Base-by-base conservation (phyloP, 2,329 filamentous ascomycete species). In the Calycina herbarum region DNA sequence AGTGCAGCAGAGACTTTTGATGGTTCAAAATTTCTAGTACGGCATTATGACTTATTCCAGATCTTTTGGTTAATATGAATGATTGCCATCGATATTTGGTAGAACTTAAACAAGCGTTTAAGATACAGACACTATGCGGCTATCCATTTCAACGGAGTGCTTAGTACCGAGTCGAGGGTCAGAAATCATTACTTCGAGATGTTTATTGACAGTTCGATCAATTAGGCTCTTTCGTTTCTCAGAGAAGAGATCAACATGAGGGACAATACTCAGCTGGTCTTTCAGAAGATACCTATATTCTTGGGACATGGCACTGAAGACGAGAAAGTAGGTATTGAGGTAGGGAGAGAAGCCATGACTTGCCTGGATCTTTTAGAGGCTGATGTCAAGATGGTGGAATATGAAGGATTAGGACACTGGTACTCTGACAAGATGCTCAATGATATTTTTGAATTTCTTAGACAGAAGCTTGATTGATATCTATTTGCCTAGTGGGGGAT, bases 281-380 rank as follows among this genome's bases (percentile, higher is more conserved):
- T 59, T 57, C 57, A 40, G n/a, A 56, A 66, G 7, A 79, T 76
- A 1, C 80, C 83, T 0, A 70, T 82, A 0, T 80, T 85, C 31
- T 67, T 86, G 2, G 80, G 81, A 0, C 82, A 86, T 71, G 83
- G 83, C 0, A 72, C 60, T 0, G 73, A 78, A 17, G 84, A 86
- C 65, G 71, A 76, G 2, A 79, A 77, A 5, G 81, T 85, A 0
- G 72, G 75, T 3, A 51, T 78, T 20, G 48, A 66, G 2, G 72
- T 80, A 35, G 80, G 80, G 0, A 65, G 71, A n/a, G 71, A 76
- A 13, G 75, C 80, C 0, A 72, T 72, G 1, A 70, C 70, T 0
- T 74, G 76, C 42, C 68, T 85, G 24, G 61, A 70, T 1, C 68
- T 68, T 1, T 66, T 82, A 60, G 79, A 77, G 0, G 67, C 78